A percentile compares a stretch with the other conserved stretches of the same genome.
These are phyloP conservation scores for Gnetum montanum DNA, from an alignment of 75 land plant species.

Conservation along the genomic window DNA sequence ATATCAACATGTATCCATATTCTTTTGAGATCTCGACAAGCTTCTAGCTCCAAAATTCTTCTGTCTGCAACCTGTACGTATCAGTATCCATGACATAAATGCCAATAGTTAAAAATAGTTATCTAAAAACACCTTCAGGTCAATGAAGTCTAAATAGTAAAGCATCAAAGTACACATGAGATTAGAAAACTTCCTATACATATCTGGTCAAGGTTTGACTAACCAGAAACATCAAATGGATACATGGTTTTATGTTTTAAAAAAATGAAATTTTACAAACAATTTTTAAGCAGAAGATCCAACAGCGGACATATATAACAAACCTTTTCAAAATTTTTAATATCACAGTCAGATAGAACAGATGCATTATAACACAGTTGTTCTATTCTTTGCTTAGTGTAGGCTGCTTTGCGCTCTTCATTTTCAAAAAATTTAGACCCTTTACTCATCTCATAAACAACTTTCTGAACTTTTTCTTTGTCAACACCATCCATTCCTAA, in stretches of 20 bases:
- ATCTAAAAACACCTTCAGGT: background rate
- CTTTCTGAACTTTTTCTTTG: conserved; percentile 78
- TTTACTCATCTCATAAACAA: conserved; percentile 92
- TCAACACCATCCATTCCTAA: conserved; percentile 94
- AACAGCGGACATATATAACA: no score
- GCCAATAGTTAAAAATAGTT: background rate
- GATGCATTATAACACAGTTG: conserved; percentile 33
- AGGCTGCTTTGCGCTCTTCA: conserved; percentile 67
- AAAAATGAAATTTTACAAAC: no score
- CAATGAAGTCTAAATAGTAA: no score
- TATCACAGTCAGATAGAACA: conserved; percentile 31
- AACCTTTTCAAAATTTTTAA: conserved; percentile 57
- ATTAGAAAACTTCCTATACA: no score
- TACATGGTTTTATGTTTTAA: no score
- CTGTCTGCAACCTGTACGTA: conserved; percentile 53
- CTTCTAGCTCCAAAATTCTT: conserved; percentile 61
- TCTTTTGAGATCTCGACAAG: conserved; percentile 50
- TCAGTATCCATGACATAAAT: background rate
- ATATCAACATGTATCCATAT: conserved; percentile 88
- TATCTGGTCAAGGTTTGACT: no score
- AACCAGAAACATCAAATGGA: no score
- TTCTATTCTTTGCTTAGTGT: conserved; percentile 49
- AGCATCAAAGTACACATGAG: no score
- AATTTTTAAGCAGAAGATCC: no score
- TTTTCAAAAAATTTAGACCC: conserved; percentile 86